Evolutionary conservation across 1,284 basidiomycete species (phyloP).

Genomic region (Papiliotrema laurentii): DNA sequence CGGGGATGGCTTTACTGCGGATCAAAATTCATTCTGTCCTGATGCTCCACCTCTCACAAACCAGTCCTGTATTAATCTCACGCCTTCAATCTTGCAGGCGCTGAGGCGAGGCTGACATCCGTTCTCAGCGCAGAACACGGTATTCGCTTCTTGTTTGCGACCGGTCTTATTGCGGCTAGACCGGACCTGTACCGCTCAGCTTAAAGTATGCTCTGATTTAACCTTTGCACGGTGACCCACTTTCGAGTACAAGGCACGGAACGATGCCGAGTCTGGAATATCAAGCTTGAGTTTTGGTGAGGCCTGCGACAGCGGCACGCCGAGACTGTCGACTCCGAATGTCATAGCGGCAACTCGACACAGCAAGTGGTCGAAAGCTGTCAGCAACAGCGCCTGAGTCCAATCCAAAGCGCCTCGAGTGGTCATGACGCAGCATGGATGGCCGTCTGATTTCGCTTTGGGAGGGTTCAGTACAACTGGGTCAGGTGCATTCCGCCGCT

Average conservation of each 20-base stretch:
- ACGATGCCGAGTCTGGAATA: neutral
- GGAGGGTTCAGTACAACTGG: neutral
- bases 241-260: neutral
- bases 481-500: too few species aligned
- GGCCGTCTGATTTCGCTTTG: neutral
- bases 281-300: neutral
- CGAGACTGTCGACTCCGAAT: neutral
- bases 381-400: neutral
- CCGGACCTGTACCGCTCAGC: neutral
- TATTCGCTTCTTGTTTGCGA: neutral
- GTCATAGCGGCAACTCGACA: neutral
- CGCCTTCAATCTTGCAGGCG: neutral
- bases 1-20: neutral
- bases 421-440: neutral
- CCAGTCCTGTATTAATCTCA: neutral
- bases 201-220: neutral
- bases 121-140: neutral
- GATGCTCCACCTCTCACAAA: neutral
- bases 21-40: neutral
- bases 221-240: neutral
- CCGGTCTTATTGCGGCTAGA: neutral
- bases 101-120: neutral
- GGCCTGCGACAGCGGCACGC: neutral
- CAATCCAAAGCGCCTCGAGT: neutral
- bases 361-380: neutral